Base-by-base conservation (phyloP, 2,329 filamentous ascomycete genomes). In the Penicillium olsonii region DNA sequence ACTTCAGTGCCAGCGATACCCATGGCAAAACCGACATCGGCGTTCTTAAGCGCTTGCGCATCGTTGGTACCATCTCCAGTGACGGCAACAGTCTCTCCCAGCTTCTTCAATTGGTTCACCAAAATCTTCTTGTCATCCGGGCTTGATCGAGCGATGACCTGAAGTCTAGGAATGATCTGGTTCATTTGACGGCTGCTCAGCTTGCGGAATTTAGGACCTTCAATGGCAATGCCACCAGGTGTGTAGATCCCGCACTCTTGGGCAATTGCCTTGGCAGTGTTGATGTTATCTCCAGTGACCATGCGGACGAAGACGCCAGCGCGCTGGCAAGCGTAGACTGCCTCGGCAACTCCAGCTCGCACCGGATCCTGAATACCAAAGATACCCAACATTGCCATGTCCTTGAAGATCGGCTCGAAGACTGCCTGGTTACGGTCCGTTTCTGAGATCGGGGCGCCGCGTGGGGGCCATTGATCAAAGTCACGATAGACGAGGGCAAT, bases 61-160 rank as follows among this genome's bases (percentile, higher is more conserved):
- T 92, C 88, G 67, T 92, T 92, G 60, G 88, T 92, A 47, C 88
- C 88, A 62, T 92, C 88, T 58, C 88, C 88, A 24, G 88, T 92
- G 10, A 92, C 88, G 37, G 88, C 88, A 43, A 92, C 88, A 14
- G 85, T 90, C 68, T 92, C 87, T 38, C 84, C 84, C 64, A 84
- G 78, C 54, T 86, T 84, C 69, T 88, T 88, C 53, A 91, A 78
- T 45, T 83, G 79, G 65, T 83, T 82, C 26, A 90, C 87, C 37
- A 91, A 75, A 17, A 87, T 83, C 43, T 85, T 84, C 74, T 91
- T 90, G 67, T 90, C 87, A 59, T 90, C 85, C 6, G 87, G 87
- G 51, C 85, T 89, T 2, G 87, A 90, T 47, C 87, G 65, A 7
- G 87, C 87, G 50, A 90, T 76, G 10, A 90, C 87, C 63, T 87